A percentile compares a stretch with the other conserved stretches of the same genome.
Conservation (phyloP, 2,329 filamentous ascomycete genomes). For the Orbilia blumenaviensis region DNA sequence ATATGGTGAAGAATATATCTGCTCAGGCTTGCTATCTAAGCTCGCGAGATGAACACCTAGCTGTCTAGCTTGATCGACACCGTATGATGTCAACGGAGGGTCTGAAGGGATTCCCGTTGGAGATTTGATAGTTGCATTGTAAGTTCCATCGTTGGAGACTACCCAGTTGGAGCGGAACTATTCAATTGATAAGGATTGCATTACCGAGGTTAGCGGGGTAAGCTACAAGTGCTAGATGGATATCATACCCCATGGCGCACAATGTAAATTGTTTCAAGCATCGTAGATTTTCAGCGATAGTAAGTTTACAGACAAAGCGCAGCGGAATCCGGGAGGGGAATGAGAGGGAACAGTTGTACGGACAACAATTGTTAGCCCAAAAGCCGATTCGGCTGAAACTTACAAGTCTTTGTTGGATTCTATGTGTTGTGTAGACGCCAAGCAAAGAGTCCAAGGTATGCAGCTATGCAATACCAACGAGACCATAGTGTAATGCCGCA, state of each 20-base stretch:
- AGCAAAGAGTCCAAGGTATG: too few relatives aligned
- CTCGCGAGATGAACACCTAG: conserved; percentile 70
- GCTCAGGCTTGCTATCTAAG: conserved; percentile 74
- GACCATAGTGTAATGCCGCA: too few relatives aligned
- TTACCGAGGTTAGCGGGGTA: conserved; percentile 21
- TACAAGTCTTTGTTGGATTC: conserved; percentile 11
- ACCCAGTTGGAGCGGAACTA: conserved; percentile 92
- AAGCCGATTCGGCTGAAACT: conserved; percentile 13
- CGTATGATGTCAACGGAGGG: conserved; percentile 85
- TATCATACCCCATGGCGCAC: conserved; percentile 76
- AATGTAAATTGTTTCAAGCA: conserved; percentile 76
- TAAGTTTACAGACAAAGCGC: neutral
- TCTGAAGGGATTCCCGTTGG: conserved; percentile 90
- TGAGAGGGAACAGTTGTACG: neutral
- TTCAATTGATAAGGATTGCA: conserved; percentile 23
- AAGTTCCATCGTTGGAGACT: conserved; percentile 82
- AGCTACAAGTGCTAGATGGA: conserved; percentile 31
- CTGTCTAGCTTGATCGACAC: conserved; percentile 82
- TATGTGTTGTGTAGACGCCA: conserved; percentile 14
- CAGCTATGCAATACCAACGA: too few relatives aligned
- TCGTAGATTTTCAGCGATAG: conserved; percentile 63
- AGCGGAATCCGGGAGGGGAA: neutral
- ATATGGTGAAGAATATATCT: conserved; percentile 84
- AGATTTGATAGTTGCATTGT: conserved; percentile 76
- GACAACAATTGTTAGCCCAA: neutral